Base-by-base conservation (phyloP, 345 rosid species). In the Punica granatum region DNA sequence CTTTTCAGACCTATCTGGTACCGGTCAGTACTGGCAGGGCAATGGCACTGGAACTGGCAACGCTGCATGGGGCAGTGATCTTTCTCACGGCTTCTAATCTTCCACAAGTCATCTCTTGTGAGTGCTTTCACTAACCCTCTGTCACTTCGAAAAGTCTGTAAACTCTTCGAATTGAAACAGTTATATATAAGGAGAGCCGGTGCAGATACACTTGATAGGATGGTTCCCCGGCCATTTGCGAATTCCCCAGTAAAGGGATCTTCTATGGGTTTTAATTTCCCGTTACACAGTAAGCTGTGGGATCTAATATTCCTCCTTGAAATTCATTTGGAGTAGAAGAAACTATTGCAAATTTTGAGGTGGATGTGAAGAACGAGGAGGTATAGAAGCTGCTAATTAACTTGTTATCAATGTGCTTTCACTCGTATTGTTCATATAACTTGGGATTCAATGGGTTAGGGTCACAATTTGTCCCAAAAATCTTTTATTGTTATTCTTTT, bases 21-120 rank as follows among this genome's bases (percentile, higher is more conserved):
- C 19, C 33, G 34, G 16, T 56, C 77, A 75, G 35, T 73, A 61
- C 42, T 85, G 84, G 87, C 33, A 74, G 61, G 72, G 73, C 3
- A 28, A 13, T 11, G 30, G 61, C 32, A 15, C 4, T 30, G 28
- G 30, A 0, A 56, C 61, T 7, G 32, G 73, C 63, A 71, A 70
- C 18, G 78, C 67, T 76, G 82, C 86, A 74, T 86, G 88, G 88
- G 34, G 61, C 11, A 81, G 79, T 61, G 82, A 86, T 72, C 78
- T 83, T 60, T 68, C 82, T 26, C 79, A 82, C 65, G 82, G 77
- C 68, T 51, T 75, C 66, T 71, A 77, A 37, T 77, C 87, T 70
- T 78, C 88, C 43, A 75, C 76, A 6, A 72, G 46, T 75, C 80
- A 80, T 80, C 73, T 75, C 15, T 73, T 81, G 62, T 81, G 83